Percentiles rank a stretch among this genome's conserved stretches.
phyloP scores from a whole-genome alignment of 306 rosid species.

The Oemleria cerasiformis region DNA sequence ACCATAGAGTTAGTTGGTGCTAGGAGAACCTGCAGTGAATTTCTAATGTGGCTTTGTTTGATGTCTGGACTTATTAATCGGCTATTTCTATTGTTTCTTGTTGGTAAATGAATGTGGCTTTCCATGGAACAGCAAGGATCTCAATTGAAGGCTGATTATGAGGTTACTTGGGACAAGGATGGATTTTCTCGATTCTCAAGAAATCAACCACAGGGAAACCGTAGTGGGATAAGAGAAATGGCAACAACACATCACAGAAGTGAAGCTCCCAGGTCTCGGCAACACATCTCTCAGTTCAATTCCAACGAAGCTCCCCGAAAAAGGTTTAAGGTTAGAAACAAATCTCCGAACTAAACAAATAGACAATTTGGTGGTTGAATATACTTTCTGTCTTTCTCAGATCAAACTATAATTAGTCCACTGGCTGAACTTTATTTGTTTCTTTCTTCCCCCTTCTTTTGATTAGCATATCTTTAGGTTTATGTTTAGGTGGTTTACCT shows the following conservation, averaged over 20 bases:
- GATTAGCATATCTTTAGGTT: neutral
- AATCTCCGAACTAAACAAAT: neutral
- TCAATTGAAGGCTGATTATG: slow-evolving; percentile 73
- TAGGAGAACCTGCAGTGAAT: neutral
- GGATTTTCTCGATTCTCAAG: slow-evolving; percentile 48
- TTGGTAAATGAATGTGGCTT: slow-evolving; percentile 20
- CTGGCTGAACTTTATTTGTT: neutral
- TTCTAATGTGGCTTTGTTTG: neutral
- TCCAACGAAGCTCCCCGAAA: slow-evolving; percentile 61
- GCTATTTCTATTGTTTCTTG: neutral
- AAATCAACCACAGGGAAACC: slow-evolving; percentile 43
- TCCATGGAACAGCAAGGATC: slow-evolving; percentile 71
- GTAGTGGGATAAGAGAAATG: slow-evolving; percentile 25
- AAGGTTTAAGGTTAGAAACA: slow-evolving; percentile 74
- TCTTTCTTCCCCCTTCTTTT: no score
- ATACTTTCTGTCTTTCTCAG: neutral
- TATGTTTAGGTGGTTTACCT: neutral
- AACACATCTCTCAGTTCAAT: slow-evolving; percentile 43
- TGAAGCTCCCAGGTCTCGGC: slow-evolving; percentile 67
- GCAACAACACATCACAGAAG: slow-evolving; percentile 47
- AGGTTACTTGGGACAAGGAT: slow-evolving; percentile 81
- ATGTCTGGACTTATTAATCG: slow-evolving; percentile 1
- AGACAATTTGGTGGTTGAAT: neutral
- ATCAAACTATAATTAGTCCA: neutral
- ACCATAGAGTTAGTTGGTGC: neutral